Conservation (phyloP, 179 eudicot species). For the Silene coronaria region DNA sequence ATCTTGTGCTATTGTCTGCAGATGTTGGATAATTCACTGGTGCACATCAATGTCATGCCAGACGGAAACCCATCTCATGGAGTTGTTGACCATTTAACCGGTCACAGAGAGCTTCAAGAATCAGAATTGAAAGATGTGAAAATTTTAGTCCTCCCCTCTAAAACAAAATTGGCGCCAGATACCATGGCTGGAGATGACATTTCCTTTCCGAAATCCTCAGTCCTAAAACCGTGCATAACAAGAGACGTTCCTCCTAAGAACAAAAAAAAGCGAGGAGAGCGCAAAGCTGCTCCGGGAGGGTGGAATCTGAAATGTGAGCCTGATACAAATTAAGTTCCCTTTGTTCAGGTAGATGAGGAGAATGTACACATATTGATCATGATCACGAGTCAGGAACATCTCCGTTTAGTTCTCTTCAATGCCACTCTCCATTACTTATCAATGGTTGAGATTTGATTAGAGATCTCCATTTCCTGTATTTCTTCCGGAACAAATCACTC, state of each 20-base stretch:
- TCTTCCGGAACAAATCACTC: no score
- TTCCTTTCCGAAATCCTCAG: slow-evolving; percentile 29
- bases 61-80: slow-evolving; percentile 27
- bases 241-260: slow-evolving; percentile 46
- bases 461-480: neutral
- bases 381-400: neutral
- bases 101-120: slow-evolving; percentile 23
- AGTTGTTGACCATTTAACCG: slow-evolving; percentile 24
- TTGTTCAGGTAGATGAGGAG: neutral
- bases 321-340: slow-evolving; percentile 24
- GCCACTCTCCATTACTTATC: neutral
- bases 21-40: slow-evolving; percentile 55
- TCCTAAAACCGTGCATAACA: slow-evolving; percentile 35
- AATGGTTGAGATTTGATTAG: neutral
- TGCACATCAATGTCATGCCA: slow-evolving; percentile 35
- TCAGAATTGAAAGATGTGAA: slow-evolving; percentile 32
- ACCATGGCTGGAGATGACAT: slow-evolving; percentile 10
- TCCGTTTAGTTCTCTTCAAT: neutral
- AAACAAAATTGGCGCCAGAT: slow-evolving; percentile 25
- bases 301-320: slow-evolving; percentile 57
- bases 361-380: neutral
- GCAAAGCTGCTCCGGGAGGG: slow-evolving; percentile 66
- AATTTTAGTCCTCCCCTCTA: slow-evolving; percentile 15
- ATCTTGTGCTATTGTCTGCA: slow-evolving; percentile 26
- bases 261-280: slow-evolving; percentile 81